Conservation (phyloP, 2,329 filamentous ascomycete genomes). For the Talaromyces sp. region DNA sequence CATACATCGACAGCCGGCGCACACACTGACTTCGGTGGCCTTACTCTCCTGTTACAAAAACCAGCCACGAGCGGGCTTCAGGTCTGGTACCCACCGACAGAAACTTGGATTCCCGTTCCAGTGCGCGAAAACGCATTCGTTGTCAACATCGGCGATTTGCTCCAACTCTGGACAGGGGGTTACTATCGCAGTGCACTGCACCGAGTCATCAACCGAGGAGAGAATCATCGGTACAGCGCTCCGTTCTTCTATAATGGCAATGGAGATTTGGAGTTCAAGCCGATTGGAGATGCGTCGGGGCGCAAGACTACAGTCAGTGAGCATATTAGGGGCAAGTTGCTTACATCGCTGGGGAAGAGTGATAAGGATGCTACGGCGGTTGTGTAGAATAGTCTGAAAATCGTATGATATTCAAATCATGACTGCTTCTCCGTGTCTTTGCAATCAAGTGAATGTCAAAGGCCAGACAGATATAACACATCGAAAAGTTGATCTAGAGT, state of each 20-base stretch:
- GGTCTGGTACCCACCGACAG: conserved; percentile 46
- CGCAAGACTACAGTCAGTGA: background rate
- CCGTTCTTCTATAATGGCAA: conserved; percentile 57
- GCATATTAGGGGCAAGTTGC: background rate
- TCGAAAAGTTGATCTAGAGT: too few relatives aligned
- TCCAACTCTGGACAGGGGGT: conserved; percentile 51
- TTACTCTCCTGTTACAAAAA: conserved; percentile 47
- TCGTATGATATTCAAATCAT: too few relatives aligned
- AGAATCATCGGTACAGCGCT: conserved; percentile 52
- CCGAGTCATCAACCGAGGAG: conserved; percentile 53
- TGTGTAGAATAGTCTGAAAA: background rate
- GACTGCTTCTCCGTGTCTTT: too few relatives aligned
- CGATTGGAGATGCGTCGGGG: background rate
- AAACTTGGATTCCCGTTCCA: conserved; percentile 45
- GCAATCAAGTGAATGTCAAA: too few relatives aligned
- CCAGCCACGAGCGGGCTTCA: conserved; percentile 48
- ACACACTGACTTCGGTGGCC: background rate
- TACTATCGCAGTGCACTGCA: conserved; percentile 54
- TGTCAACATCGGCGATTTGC: conserved; percentile 52
- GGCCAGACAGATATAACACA: too few relatives aligned
- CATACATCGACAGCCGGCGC: background rate
- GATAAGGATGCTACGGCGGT: background rate
- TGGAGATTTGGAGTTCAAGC: conserved; percentile 37
- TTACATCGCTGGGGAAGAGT: background rate
- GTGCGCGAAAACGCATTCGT: conserved; percentile 49